Evolutionary conservation across 2,329 filamentous ascomycete genomes (phyloP).

Genomic region (Grosmannia serpens): DNA sequence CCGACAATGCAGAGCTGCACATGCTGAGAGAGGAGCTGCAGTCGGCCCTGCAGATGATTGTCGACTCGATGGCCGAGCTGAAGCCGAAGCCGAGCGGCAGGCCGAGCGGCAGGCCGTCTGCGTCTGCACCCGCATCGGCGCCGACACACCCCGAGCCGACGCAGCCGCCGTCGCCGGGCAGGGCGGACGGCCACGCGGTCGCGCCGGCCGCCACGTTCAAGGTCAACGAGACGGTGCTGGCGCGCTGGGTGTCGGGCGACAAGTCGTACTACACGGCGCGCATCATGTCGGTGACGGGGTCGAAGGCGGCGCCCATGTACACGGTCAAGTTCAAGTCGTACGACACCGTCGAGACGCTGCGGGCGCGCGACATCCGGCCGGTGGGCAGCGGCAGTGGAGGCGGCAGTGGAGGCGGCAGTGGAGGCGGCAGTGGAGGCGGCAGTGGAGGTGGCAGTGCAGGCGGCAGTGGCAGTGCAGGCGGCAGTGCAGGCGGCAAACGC

Average conservation of each 20-base stretch:
- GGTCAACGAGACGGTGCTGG: conserved; percentile 82
- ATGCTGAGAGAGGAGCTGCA: conserved; percentile 71
- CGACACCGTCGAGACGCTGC: conserved; percentile 69
- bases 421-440: background rate
- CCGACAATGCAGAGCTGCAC: conserved; percentile 67
- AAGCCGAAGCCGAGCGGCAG: conserved; percentile 42
- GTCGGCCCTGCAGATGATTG: conserved; percentile 66
- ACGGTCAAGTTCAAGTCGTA: conserved; percentile 94
- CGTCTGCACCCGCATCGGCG: too few relatives aligned
- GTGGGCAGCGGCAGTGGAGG: conserved; percentile 27
- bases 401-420: background rate
- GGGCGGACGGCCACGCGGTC: conserved; percentile 37
- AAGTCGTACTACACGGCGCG: conserved; percentile 83
- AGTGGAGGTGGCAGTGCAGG: background rate
- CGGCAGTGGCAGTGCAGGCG: background rate
- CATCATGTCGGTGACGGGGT: conserved; percentile 89
- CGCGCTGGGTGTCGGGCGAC: conserved; percentile 85
- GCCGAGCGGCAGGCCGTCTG: conserved; percentile 32
- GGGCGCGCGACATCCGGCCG: conserved; percentile 73
- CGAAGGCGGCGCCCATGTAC: conserved; percentile 81
- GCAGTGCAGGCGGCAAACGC: conserved; percentile 43
- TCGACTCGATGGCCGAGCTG: conserved; percentile 72
- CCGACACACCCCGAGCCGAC: too few relatives aligned
- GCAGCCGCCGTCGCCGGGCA: background rate
- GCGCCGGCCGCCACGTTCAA: conserved; percentile 49